phyloP scores from a whole-genome alignment of 306 rosid species.

The Nissolia schottii region DNA sequence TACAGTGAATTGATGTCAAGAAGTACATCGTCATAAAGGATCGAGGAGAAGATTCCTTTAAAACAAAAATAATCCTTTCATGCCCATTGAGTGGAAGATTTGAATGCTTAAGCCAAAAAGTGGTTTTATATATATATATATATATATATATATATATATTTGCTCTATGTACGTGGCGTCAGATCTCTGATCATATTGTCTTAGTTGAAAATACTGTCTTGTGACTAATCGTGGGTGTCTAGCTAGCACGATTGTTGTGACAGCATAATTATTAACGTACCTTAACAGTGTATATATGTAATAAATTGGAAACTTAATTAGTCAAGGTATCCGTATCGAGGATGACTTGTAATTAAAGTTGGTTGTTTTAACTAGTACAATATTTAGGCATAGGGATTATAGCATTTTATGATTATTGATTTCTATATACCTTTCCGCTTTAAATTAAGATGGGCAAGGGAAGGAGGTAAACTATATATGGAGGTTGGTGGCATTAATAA shows the following conservation, averaged over 20 bases:
- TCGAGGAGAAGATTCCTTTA: neutral
- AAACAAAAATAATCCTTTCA: neutral
- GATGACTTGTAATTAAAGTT: too few relatives aligned
- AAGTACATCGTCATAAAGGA: neutral
- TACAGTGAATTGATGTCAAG: neutral
- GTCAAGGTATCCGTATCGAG: too few relatives aligned
- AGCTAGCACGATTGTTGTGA: neutral
- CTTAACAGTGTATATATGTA: neutral
- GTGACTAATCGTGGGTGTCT: neutral
- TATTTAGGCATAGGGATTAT: too few relatives aligned
- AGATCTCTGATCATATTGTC: neutral
- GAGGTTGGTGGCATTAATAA: neutral
- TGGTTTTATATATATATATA: conserved; percentile 2
- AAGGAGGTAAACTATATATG: neutral
- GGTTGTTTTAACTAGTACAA: too few relatives aligned
- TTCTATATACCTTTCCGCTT: neutral
- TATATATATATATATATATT: neutral
- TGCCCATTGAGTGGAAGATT: conserved; percentile 21
- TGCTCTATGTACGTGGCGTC: neutral
- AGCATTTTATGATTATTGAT: neutral
- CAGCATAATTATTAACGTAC: neutral
- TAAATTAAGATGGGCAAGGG: neutral
- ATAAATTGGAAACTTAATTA: neutral
- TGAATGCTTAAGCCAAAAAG: conserved; percentile 18
- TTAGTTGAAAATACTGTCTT: neutral